Evolutionary conservation across 2,329 filamentous ascomycete genomes (phyloP).

Genomic region (Colletotrichum caudatum): DNA sequence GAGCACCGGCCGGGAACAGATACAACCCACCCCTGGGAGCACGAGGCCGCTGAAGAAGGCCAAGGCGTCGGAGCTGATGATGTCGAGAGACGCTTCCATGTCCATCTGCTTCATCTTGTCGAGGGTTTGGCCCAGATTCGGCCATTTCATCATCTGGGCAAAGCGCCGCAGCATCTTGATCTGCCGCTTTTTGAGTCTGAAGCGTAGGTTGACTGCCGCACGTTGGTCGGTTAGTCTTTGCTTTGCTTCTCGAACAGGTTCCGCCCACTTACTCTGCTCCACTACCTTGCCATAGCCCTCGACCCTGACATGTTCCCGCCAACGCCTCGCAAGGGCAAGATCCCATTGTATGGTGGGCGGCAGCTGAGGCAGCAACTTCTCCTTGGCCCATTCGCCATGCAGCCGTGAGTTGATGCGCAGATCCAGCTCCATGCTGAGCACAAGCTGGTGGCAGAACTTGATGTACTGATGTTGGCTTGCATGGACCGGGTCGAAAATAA

Average conservation of each 20-base stretch:
- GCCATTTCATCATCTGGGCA: slow-evolving; percentile 81
- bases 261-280: slow-evolving; percentile 59
- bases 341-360: slow-evolving; percentile 80
- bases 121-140: slow-evolving; percentile 75
- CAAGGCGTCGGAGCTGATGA: slow-evolving; percentile 77
- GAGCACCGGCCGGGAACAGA: not conserved
- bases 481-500: slow-evolving; percentile 72
- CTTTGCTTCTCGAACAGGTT: not conserved
- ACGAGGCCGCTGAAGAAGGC: slow-evolving; percentile 82
- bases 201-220: slow-evolving; percentile 69
- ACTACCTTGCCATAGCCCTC: slow-evolving; percentile 68
- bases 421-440: slow-evolving; percentile 78
- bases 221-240: not conserved
- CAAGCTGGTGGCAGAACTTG: slow-evolving; percentile 81
- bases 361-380: slow-evolving; percentile 72
- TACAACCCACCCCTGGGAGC: slow-evolving; percentile 71
- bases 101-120: slow-evolving; percentile 72
- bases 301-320: slow-evolving; percentile 77
- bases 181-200: slow-evolving; percentile 74
- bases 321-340: slow-evolving; percentile 78
- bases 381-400: slow-evolving; percentile 73
- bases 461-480: slow-evolving; percentile 69
- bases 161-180: slow-evolving; percentile 77
- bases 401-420: slow-evolving; percentile 73
- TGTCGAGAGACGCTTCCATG: slow-evolving; percentile 67